A percentile compares a stretch with the other conserved stretches of the same genome.
Conservation (phyloP, 257 asterid species). For the Salvia hispanica region DNA sequence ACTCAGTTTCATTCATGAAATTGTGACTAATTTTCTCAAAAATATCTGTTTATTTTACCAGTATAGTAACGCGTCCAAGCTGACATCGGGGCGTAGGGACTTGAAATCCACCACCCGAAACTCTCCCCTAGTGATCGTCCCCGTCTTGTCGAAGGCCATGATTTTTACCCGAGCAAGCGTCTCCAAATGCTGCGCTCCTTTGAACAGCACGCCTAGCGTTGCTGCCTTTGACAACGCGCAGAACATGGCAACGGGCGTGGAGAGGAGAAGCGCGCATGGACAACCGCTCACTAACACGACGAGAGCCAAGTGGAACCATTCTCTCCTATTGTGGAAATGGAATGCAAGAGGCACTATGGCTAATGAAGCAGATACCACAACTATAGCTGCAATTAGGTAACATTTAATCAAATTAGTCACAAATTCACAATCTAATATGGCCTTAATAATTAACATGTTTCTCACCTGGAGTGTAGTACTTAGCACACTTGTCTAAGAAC, state of each 20-base stretch:
- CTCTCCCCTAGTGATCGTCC: constrained; percentile 86
- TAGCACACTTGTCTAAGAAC: constrained; percentile 78
- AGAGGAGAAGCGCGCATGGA: constrained; percentile 85
- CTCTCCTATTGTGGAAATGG: constrained; percentile 46
- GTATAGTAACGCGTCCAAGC: constrained; percentile 48
- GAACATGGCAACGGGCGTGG: constrained; percentile 88
- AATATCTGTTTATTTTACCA: constrained; percentile 45
- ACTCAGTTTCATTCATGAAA: not conserved
- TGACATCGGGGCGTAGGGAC: constrained; percentile 49
- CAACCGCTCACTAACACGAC: constrained; percentile 85
- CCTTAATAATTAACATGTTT: not conserved
- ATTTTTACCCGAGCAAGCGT: constrained; percentile 62
- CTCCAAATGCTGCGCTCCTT: constrained; percentile 81
- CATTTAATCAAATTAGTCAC: not conserved
- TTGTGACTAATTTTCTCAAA: no score
- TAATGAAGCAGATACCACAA: constrained; percentile 50
- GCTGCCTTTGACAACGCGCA: constrained; percentile 90
- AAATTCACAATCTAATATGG: not conserved
- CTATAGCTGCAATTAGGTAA: constrained; percentile 51
- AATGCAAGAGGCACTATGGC: constrained; percentile 63
- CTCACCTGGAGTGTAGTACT: constrained; percentile 86
- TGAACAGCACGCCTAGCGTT: constrained; percentile 71
- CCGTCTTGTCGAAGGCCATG: constrained; percentile 94
- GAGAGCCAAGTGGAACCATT: constrained; percentile 78
- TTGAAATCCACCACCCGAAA: constrained; percentile 66